Percentiles rank a stretch among this genome's conserved stretches.
These are phyloP conservation scores for Colletotrichum simmondsii DNA, from an alignment of 2,329 filamentous ascomycete species.

Conservation along the genomic window DNA sequence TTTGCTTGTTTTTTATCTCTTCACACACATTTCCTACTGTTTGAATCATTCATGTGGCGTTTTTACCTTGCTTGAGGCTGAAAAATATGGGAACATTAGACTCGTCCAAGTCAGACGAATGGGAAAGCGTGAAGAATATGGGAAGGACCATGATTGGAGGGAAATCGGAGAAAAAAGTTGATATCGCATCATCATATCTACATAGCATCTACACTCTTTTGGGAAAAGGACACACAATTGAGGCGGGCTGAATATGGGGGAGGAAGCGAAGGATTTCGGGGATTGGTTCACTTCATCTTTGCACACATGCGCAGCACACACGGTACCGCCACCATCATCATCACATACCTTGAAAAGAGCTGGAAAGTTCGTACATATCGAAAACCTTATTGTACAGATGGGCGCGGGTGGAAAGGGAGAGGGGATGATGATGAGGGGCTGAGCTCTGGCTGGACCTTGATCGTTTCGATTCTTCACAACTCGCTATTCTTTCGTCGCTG, in stretches of 20 bases:
- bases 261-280: background rate
- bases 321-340: slow-evolving; percentile 6
- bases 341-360: slow-evolving; percentile 7
- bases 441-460: slow-evolving; percentile 1
- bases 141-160: slow-evolving; percentile 6
- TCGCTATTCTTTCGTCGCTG: background rate
- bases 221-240: background rate
- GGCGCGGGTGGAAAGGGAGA: background rate
- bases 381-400: slow-evolving; percentile 14
- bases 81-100: slow-evolving; percentile 23
- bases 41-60: slow-evolving; percentile 29
- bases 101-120: slow-evolving; percentile 22
- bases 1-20: background rate
- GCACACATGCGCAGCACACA: slow-evolving; percentile 1
- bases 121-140: slow-evolving; percentile 10
- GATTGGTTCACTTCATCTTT: background rate
- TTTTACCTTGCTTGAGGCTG: slow-evolving; percentile 15
- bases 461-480: slow-evolving; percentile 19
- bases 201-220: background rate
- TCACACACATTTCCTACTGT: slow-evolving; percentile 14
- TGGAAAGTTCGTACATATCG: slow-evolving; percentile 24
- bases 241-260: background rate
- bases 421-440: background rate
- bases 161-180: slow-evolving; percentile 15
- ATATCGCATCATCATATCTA: background rate